Evolutionary conservation across 2,329 filamentous ascomycete species (phyloP), one percentile per base, ranked within the genome.

Genomic region (Penicillium concentricum): DNA sequence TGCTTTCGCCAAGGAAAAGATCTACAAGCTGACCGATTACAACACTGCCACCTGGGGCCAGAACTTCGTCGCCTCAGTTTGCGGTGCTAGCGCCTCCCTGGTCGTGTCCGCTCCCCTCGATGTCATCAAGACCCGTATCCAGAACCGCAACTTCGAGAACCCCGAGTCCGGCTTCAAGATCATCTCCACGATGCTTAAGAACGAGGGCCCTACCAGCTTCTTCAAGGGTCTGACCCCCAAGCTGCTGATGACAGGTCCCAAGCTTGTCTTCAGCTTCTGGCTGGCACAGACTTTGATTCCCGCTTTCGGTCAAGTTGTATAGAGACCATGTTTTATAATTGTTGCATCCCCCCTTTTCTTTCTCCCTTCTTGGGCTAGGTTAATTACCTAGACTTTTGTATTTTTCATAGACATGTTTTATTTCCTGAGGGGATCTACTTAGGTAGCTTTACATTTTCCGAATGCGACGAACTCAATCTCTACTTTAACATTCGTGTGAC

Each of bases 201-300:
- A 96, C 67, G 94, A 99, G 78, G 94, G 93, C 22, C 73, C 88
- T 57, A 80, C 83, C 16, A 88, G 89, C 69, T 97, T 99, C 85
- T 99, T 99, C 86, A 99, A 99, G 86, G 94, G 94, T 42, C 79
- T 99, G 63, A 89, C 92, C 48, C 94, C 94, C 61, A 99, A 99
- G 88, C 86, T 99, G 63, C 84, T 99, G 71, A 99, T 99, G 94
- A 99, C 94, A 16, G 95, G 94, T 24, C 94, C 94, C 62, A 99
- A 99, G 85, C 84, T 99, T 59, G 94, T 97, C 61, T 99, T 99
- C 82, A 97, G 92, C 60, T 99, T 99, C 87, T 99, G 94, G 94
- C 86, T 99, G 72, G 94, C 94, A 56, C 94, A 99, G 82, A 97
- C 94, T 30, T 82, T 99, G 69, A 99, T 99, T 72, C 94, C 94